Evolutionary conservation across 768 basidiomycete genomes (phyloP), one percentile per base, ranked within the genome.

Genomic region (Lactarius tabidus): DNA sequence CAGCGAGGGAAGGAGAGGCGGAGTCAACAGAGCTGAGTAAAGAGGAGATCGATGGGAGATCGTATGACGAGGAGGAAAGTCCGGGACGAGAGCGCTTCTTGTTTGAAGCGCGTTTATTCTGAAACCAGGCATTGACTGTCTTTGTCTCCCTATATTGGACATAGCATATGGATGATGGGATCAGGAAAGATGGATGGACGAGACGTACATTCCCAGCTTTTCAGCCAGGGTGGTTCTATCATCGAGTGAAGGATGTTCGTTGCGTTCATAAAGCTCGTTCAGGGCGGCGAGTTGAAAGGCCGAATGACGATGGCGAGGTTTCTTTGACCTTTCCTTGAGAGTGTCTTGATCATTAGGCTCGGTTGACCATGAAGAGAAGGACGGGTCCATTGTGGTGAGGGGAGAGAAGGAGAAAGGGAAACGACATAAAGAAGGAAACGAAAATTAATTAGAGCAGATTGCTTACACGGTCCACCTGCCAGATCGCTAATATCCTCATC

Each of bases 51-150:
- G 79, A 60, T 70, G 71, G 56, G 72, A 70, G 67, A 52, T 67
- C 65, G 43, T 72, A 70, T 45, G 64, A 69, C 60, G 67, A 66
- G 26, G 71, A 71, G 63, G 70, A 64, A 73, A 79, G 48, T 53
- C 54, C 53, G 43, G 66, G 66, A 33, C 67, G 65, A 54, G 82
- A 78, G 26, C 82, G 79, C 76, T 91, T 91, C 82, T 90, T 91
- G 70, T 84, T 85, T 15, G 89, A 90, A 7, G 90, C 90, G 61
- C 90, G 82, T 79, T 91, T 91, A 74, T 91, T 91, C 77, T 91
- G 90, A 76, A 91, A 92, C 87, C 89, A 91, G 17, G 90, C 88
- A 73, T 89, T 89, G 73, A 91, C 89, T 2, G 88, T 90, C 81
- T 91, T 91, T 75, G 85, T 86, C 74, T 91, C 88, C 87, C 90